Evolutionary conservation across 2,329 filamentous ascomycete species (phyloP).

Genomic region (Beauveria medogensis): DNA sequence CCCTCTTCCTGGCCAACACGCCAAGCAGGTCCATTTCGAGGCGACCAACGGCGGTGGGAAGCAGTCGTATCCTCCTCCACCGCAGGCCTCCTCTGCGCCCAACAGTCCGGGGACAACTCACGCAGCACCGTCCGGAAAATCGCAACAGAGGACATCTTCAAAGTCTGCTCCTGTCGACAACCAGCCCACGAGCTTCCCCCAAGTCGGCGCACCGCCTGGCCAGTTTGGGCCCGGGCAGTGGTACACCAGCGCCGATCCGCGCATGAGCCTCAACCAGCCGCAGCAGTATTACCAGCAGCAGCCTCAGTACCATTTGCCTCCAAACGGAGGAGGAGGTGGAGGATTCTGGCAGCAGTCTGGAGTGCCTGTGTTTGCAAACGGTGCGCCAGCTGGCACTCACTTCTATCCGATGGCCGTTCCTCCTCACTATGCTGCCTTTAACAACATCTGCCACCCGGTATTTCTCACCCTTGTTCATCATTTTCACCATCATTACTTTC

Average conservation of each 20-base stretch:
- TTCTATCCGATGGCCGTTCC: constrained; percentile 1
- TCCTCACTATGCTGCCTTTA: constrained; percentile 10
- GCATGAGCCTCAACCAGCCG: constrained; percentile 4
- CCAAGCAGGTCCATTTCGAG: constrained; percentile 8
- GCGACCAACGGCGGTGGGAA: not conserved
- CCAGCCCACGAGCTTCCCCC: constrained; percentile 10
- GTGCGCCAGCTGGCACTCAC: constrained; percentile 7
- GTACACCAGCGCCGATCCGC: constrained; percentile 9
- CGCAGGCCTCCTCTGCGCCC: not conserved
- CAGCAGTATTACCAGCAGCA: constrained; percentile 5
- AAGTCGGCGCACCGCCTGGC: constrained; percentile 8
- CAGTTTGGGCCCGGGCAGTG: constrained; percentile 8
- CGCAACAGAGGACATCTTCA: not conserved
- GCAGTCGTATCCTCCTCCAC: not conserved
- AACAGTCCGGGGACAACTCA: not conserved
- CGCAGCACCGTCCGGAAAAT: not conserved
- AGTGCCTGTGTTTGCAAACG: constrained; percentile 9
- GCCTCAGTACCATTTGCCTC: not conserved
- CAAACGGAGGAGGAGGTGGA: constrained; percentile 2
- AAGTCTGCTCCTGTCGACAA: not conserved
- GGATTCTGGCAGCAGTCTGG: not conserved
- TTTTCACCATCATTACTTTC: not conserved
- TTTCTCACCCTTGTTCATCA: constrained; percentile 4
- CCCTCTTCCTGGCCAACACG: not conserved
- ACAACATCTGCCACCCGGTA: constrained; percentile 10